These are phyloP conservation scores for Hemileccinum rubropunctum DNA, from an alignment of 768 basidiomycete genomes.

Conservation along the genomic window DNA sequence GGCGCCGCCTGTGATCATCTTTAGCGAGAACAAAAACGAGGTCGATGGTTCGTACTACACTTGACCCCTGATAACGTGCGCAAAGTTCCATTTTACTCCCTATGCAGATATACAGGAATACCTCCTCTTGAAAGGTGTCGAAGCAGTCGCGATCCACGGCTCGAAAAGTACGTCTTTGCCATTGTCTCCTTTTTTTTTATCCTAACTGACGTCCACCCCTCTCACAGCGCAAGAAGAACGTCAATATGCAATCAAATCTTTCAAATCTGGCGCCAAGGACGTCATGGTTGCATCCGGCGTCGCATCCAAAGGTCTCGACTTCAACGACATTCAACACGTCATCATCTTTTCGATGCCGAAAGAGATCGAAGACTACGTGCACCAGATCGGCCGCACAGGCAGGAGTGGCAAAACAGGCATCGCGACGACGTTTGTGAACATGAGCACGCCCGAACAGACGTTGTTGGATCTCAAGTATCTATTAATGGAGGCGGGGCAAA, in stretches of 20 bases:
- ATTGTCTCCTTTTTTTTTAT: background rate
- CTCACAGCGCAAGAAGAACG: constrained; percentile 93
- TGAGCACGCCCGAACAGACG: constrained; percentile 96
- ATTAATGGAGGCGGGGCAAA: constrained; percentile 95
- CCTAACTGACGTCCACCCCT: background rate
- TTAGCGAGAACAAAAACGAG: constrained; percentile 99
- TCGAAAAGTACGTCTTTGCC: constrained; percentile 71
- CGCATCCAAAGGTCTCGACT: constrained; percentile 97
- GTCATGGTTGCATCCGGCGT: constrained; percentile 99
- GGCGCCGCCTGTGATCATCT: constrained; percentile 95
- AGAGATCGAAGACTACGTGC: constrained; percentile 99
- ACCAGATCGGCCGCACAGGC: constrained; percentile 98
- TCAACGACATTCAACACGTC: constrained; percentile 98
- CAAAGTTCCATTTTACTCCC: background rate
- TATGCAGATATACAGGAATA: constrained; percentile 96
- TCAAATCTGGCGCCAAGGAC: constrained; percentile 96
- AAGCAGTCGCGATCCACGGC: constrained; percentile 98
- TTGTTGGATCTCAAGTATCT: constrained; percentile 95
- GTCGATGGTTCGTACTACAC: constrained; percentile 75
- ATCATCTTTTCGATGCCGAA: constrained; percentile 99
- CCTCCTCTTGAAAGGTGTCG: constrained; percentile 91
- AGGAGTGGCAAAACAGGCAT: constrained; percentile 98
- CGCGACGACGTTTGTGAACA: constrained; percentile 98
- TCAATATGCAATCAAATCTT: constrained; percentile 97
- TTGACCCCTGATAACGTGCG: background rate